phyloP scores from a whole-genome alignment of 148 eudicot genomes.

The Selenicereus undatus region DNA sequence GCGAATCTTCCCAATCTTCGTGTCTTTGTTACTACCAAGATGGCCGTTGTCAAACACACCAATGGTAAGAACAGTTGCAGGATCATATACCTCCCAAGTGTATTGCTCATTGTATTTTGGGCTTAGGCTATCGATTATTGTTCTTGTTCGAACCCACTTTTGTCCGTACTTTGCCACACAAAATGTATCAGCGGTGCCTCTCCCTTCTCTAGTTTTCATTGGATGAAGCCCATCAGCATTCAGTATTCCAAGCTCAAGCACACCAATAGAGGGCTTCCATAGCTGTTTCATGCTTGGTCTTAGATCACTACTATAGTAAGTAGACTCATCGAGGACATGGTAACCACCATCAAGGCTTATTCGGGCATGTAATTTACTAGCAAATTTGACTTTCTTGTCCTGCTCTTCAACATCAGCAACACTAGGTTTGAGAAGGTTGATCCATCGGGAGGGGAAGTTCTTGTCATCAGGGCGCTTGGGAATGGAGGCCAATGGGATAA shows the following conservation, averaged over 20 bases:
- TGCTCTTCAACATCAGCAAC: conserved; percentile 36
- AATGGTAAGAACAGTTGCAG: conserved; percentile 78
- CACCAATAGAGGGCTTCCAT: conserved; percentile 75
- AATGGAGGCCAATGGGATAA: conserved; percentile 44
- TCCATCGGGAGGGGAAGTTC: conserved; percentile 52
- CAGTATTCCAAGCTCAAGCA: conserved; percentile 71
- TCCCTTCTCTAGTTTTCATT: conserved; percentile 65
- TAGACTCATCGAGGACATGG: conserved; percentile 86
- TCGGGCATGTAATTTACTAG: conserved; percentile 73
- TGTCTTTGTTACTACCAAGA: conserved; percentile 40
- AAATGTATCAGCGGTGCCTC: conserved; percentile 73
- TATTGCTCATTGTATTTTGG: conserved; percentile 90
- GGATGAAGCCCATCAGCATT: conserved; percentile 64
- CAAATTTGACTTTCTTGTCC: conserved; percentile 46
- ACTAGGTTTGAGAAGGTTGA: conserved; percentile 52
- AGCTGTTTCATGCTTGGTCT: conserved; percentile 77
- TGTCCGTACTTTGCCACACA: conserved; percentile 88
- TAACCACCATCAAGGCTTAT: conserved; percentile 88
- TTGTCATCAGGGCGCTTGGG: conserved; percentile 75
- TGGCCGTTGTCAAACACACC: conserved; percentile 81
- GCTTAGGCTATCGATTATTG: conserved; percentile 60
- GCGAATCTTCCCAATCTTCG: conserved; percentile 64
- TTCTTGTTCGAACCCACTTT: conserved; percentile 85
- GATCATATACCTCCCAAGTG: conserved; percentile 89
- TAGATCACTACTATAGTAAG: conserved; percentile 83